A percentile compares a stretch with the other conserved stretches of the same genome.
phyloP scores from a whole-genome alignment of 2,329 filamentous ascomycete genomes.

The Colletotrichum noveboracense region DNA sequence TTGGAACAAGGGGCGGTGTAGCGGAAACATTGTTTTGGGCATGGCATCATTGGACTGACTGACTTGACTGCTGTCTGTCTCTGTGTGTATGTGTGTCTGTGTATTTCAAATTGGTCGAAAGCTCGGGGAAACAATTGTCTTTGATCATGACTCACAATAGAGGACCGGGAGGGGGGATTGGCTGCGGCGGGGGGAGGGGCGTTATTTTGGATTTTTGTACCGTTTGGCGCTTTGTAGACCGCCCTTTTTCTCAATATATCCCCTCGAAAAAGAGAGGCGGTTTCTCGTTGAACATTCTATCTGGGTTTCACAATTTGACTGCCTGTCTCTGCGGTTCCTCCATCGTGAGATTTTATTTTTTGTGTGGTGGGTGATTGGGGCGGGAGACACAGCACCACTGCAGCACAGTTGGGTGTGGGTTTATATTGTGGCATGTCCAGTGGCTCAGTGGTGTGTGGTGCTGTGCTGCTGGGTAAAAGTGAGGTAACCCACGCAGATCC shows the following conservation, averaged over 20 bases:
- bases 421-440: neutral
- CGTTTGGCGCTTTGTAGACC: neutral
- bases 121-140: neutral
- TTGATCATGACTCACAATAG: constrained; percentile 2
- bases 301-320: neutral
- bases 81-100: neutral
- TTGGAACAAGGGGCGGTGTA: constrained; percentile 1
- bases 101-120: neutral
- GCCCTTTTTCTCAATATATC: neutral
- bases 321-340: neutral
- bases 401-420: neutral
- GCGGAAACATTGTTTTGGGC: neutral
- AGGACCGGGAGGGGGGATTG: neutral
- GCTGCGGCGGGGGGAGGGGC: neutral
- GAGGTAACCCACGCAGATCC: constrained; percentile 4
- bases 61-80: neutral
- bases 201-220: neutral
- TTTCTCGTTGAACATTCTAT: neutral
- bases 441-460: neutral
- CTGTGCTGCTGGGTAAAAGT: neutral
- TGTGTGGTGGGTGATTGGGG: neutral
- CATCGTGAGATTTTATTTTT: neutral
- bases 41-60: constrained; percentile 3
- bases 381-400: neutral
- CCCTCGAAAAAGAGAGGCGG: neutral